Evolutionary conservation across 2,329 filamentous ascomycete genomes (phyloP), one percentile per base, ranked within the genome.

Genomic region (Albophoma yamanashiensis): DNA sequence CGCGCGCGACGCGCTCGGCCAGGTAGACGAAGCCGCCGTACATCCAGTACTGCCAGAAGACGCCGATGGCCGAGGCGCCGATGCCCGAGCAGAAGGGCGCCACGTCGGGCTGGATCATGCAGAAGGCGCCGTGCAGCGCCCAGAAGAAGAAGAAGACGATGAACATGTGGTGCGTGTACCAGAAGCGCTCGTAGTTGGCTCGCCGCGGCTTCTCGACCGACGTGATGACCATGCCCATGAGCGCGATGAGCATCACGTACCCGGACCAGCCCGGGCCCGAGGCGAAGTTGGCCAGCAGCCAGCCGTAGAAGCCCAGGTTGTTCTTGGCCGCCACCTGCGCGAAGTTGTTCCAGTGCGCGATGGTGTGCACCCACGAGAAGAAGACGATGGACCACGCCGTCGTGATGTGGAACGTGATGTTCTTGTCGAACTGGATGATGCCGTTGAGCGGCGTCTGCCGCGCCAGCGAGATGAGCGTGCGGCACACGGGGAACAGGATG

Each of bases 31-130:
- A 89, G 62, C 89, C 91, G 57, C 89, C 88, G 70, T 90, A 91
- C 82, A 91, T 87, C 89, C 89, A 94, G 77, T 89, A 94, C 76
- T 92, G 87, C 88, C 89, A 94, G 73, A 95, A 94, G 59, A 92
- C 89, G 67, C 89, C 90, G 62, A 87, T 79, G 38, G 85, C 84
- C 34, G 82, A 79, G 12, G 82, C 78, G 63, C 85, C 85, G 62
- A 90, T 78, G 61, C 87, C 86, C 60, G 83, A 80, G 75, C 90
- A 92, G 72, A 89, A 92, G 1, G 90, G 89, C 7, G 88, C 87
- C 63, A 89, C 84, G 71, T 94, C 90, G 58, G 89, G 86, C 74
- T 91, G 89, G 69, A 93, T 93, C 90, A 94, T 93, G 75, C 91
- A 93, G 77, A 92, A 94, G 34, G 89, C 88, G 61, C 90, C 91